Percentiles rank a stretch among this genome's conserved stretches.
Conservation (phyloP, 768 basidiomycete species). For the Rhizopogon roseolus region DNA sequence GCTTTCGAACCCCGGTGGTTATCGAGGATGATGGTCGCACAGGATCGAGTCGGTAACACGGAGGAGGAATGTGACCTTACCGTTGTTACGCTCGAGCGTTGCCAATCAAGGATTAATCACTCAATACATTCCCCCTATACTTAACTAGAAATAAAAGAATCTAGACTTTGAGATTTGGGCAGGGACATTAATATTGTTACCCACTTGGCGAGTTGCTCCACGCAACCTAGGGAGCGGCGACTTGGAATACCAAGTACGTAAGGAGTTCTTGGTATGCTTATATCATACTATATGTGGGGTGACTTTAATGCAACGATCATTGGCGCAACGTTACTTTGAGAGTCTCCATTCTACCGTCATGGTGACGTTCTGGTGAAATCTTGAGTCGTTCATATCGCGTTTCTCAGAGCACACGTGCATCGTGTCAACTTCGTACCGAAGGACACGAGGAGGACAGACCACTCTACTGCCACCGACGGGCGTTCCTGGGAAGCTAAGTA, state of each 20-base stretch:
- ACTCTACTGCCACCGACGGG: not conserved
- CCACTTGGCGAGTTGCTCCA: not conserved
- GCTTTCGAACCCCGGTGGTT: not conserved
- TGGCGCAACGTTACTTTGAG: not conserved
- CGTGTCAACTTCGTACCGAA: not conserved
- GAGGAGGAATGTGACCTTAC: not conserved
- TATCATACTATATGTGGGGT: too few relatives aligned
- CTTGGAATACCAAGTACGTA: too few relatives aligned
- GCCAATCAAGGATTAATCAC: not conserved
- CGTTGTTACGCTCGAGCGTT: not conserved
- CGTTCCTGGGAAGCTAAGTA: not conserved
- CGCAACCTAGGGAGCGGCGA: not conserved
- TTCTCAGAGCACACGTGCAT: not conserved
- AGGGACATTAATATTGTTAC: not conserved
- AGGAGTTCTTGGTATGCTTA: not conserved
- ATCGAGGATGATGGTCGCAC: conserved; percentile 2
- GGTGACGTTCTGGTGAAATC: not conserved
- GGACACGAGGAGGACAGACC: not conserved
- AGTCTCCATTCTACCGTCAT: not conserved
- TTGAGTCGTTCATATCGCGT: not conserved
- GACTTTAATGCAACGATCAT: not conserved
- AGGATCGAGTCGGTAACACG: not conserved
- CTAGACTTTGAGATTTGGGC: too few relatives aligned
- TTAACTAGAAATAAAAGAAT: too few relatives aligned
- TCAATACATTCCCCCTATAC: too few relatives aligned